Evolutionary conservation across 371 early-diverging fungal species (phyloP), one percentile per base, ranked within the genome.

Genomic region (Apophysomyces trapeziformis): DNA sequence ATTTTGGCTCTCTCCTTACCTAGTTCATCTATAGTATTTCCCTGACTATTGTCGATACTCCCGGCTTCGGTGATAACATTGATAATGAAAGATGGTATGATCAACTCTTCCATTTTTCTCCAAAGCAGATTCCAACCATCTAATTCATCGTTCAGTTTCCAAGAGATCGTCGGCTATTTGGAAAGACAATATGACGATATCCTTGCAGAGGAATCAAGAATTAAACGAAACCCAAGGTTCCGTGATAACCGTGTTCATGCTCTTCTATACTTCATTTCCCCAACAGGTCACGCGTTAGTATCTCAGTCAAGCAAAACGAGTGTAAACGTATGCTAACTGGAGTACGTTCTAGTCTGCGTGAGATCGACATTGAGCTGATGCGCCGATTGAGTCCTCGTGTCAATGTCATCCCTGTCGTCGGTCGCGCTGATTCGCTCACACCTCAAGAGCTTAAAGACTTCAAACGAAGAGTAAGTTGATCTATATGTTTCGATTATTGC

Each of bases 281-380:
- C 99, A 26, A 96, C 99, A 21, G 99, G 99, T 21, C 99, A 98
- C 85, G 91, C 87, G 87, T 87, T 83, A 74, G 72, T 60, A 32
- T 38, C 58, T 21, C 60, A 37, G 37, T 37, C 41, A 32, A 14
- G 54, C n/a, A 61, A 36, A 13, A 50, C 16, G 18, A 59, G 36
- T 54, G 32, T 26, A 26, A 26, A 26, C 32, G 32, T 26, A n/a
- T 47, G 16, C 39, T 65, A 46, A 16, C 37, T 60, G 60, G 26
- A 35, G 54, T 46, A 37, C 62, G 12, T 36, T 21, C 7, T 73
- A 92, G 95, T 32, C 85, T 99, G 63, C 90, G 98, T 58, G 97
- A 99, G 73, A 88, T 98, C 59, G 99, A 99, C 77, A 97, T 99
- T 73, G 98, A 99, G 77, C 85, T 98, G 67, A 97, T 99, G 97